Conservation (phyloP, 106 monocot species). For the Dendrobium nobile region DNA sequence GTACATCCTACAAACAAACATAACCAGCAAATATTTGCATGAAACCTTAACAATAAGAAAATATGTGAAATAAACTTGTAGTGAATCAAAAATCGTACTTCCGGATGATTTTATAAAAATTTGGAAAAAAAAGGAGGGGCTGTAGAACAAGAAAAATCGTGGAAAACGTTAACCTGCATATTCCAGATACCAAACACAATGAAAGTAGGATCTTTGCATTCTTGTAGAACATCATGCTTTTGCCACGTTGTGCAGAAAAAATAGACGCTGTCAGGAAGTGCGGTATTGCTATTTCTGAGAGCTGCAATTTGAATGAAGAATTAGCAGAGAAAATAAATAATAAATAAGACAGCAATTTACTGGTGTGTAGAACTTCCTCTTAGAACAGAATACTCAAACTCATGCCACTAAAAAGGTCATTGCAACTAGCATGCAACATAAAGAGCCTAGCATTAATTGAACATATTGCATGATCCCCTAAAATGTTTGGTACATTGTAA, state of each 20-base stretch:
- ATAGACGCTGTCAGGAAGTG: conserved; percentile 95
- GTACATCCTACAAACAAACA: not conserved
- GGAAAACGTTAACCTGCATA: conserved; percentile 60
- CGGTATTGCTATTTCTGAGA: conserved; percentile 82
- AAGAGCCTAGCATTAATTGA: no score
- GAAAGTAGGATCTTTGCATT: conserved; percentile 64
- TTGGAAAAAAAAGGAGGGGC: not conserved
- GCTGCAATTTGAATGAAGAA: conserved; percentile 33
- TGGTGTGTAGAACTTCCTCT: not conserved
- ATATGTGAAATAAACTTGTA: not conserved
- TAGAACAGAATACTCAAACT: not conserved
- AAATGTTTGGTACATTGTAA: no score
- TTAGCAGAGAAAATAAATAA: not conserved
- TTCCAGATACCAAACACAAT: conserved; percentile 80
- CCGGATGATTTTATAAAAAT: no score
- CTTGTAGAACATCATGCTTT: conserved; percentile 44
- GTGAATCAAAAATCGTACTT: not conserved
- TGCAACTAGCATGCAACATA: no score
- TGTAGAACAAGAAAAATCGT: not conserved
- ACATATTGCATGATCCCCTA: no score
- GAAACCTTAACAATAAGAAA: not conserved
- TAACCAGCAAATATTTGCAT: not conserved
- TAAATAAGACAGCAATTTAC: not conserved
- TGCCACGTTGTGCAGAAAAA: conserved; percentile 84
- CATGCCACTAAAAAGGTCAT: not conserved